Evolutionary conservation across 2,329 filamentous ascomycete species (phyloP).

Genomic region (Neofusicoccum ribis): DNA sequence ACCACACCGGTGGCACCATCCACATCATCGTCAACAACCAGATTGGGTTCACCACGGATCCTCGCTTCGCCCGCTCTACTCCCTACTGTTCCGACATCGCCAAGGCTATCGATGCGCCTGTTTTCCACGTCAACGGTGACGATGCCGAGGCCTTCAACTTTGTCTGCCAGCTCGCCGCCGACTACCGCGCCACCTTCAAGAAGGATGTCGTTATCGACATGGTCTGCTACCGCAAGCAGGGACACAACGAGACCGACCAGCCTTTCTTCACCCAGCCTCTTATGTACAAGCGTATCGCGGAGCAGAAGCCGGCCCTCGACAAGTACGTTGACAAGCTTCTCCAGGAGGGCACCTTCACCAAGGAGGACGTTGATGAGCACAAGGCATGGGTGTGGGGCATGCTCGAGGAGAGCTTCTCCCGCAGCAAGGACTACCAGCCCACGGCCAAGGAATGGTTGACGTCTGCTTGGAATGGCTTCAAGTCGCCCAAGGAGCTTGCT

Average conservation of each 20-base stretch:
- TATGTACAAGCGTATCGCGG: slow-evolving; percentile 97
- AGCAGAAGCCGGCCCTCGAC: slow-evolving; percentile 81
- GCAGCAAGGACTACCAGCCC: slow-evolving; percentile 96
- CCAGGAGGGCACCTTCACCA: slow-evolving; percentile 90
- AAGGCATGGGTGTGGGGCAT: slow-evolving; percentile 99
- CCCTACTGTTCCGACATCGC: slow-evolving; percentile 99
- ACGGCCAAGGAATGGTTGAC: slow-evolving; percentile 98
- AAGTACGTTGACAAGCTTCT: slow-evolving; percentile 91
- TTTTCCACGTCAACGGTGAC: slow-evolving; percentile 99
- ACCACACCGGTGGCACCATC: slow-evolving; percentile 95
- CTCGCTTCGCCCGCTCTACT: slow-evolving; percentile 93
- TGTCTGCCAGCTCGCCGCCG: slow-evolving; percentile 92
- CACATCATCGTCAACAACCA: slow-evolving; percentile 99
- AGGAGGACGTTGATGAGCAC: slow-evolving; percentile 97
- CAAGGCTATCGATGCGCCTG: slow-evolving; percentile 96
- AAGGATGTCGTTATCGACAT: slow-evolving; percentile 97
- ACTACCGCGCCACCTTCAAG: slow-evolving; percentile 99
- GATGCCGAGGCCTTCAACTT: slow-evolving; percentile 99
- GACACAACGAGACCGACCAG: slow-evolving; percentile 99
- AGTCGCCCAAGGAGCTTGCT: slow-evolving; percentile 95
- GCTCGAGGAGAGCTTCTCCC: slow-evolving; percentile 95
- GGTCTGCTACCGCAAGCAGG: slow-evolving; percentile 98
- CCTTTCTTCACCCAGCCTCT: slow-evolving; percentile 98
- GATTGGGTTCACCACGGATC: slow-evolving; percentile 99
- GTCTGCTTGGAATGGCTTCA: slow-evolving; percentile 99